Conservation (phyloP, 2,329 filamentous ascomycete genomes). For the Dothiorella sarmentorum region DNA sequence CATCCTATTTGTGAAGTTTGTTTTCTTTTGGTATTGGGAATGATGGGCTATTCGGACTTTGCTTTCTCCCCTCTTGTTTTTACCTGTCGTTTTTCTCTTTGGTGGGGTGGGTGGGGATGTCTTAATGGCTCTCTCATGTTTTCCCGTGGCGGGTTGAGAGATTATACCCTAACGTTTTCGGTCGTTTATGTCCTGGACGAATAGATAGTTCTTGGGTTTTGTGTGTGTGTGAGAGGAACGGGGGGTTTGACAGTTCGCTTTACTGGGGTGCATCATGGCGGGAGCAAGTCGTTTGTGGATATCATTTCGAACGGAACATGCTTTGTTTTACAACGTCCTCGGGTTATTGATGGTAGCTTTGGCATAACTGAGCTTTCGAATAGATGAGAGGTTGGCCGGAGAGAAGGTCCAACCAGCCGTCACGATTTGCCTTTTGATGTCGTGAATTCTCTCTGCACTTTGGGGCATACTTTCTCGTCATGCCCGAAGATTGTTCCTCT, state of each 20-base stretch:
- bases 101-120: no score
- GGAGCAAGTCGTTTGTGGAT: not conserved
- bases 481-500: not conserved
- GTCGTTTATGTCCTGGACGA: not conserved
- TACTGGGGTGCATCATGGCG: not conserved
- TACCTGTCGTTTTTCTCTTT: not conserved
- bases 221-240: no score
- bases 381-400: no score
- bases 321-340: no score
- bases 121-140: not conserved
- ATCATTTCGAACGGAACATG: not conserved
- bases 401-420: no score
- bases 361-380: no score
- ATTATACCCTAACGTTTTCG: slow-evolving; percentile 11
- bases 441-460: not conserved
- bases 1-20: no score
- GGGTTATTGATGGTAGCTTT: no score
- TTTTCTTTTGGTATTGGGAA: no score
- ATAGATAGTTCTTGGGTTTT: not conserved
- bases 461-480: slow-evolving; percentile 5
- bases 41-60: not conserved
- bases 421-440: not conserved
- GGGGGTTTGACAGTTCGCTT: not conserved
- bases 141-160: not conserved
- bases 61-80: not conserved